Evolutionary conservation across 352 stramenopile species (phyloP), one percentile per base, ranked within the genome.

Genomic region (Globisporangium viniferum): DNA sequence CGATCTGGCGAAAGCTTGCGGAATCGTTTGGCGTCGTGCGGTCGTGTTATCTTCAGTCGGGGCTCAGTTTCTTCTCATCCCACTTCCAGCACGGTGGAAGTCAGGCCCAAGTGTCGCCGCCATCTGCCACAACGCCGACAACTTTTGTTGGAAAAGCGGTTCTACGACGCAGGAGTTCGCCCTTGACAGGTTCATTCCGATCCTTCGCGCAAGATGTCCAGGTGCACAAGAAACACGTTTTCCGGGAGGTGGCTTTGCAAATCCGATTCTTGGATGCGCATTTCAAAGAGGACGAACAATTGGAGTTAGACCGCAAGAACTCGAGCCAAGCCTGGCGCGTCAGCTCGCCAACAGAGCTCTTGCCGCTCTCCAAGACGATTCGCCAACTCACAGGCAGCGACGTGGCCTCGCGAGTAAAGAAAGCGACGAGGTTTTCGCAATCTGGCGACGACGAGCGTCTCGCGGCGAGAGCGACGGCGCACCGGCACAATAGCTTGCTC

Each of bases 171-270:
- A 27, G 22, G 20, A 51, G 57, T 3, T 31, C 20, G 9, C 9
- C 10, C 35, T 51, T 3, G 24, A 14, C 57, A 46, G 57, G 9
- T 12, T 24, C 57, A 33, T 14, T 15, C 24, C 31, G 18, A 51
- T 12, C 33, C 8, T 20, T 22, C 18, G 18, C 6, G 27, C 14
- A 22, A 44, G 29, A 14, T 10, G 10, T 33, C 35, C 18, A 54
- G 27, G 12, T n/a, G n/a, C 59, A 24, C 59, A 31, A 31, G 18
- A 69, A 67, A 15, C 65, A 29, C 24, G 29, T 41, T 18, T 66
- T 76, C 54, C 62, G 63, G 3, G 71, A 73, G 6, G 35, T 76
- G 7, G 56, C 67, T n/a, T 76, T 67, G 15, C 71, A 76, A 53
- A 60, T 77, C 12, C 72, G 68, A 2, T 56, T 59, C 31, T 33